Evolutionary conservation across 495 filamentous ascomycete species (phyloP).

Genomic region (Talaromyces proteolyticus): DNA sequence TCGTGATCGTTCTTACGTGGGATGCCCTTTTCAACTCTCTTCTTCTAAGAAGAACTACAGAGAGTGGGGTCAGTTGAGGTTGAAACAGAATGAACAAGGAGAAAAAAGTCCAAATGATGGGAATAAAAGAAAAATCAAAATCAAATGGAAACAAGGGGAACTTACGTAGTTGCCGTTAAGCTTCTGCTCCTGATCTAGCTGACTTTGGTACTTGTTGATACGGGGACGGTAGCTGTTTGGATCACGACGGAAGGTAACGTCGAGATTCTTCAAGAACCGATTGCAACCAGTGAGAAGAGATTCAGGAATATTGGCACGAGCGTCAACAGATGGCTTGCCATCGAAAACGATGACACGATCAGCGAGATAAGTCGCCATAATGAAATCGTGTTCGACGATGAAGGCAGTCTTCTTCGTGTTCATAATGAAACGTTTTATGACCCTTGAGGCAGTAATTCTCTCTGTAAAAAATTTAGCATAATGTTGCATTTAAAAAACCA

Average conservation of each 20-base stretch:
- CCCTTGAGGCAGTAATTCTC: slow-evolving; percentile 92
- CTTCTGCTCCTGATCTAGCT: slow-evolving; percentile 98
- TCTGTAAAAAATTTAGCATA: slow-evolving; percentile 21
- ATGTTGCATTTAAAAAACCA: neutral
- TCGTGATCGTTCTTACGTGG: slow-evolving; percentile 38
- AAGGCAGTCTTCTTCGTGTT: slow-evolving; percentile 99
- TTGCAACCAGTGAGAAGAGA: slow-evolving; percentile 95
- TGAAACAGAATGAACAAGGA: neutral
- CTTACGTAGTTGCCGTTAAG: slow-evolving; percentile 82
- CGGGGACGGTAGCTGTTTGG: slow-evolving; percentile 92
- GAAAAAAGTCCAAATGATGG: neutral
- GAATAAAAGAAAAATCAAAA: neutral
- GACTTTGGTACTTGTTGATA: slow-evolving; percentile 95
- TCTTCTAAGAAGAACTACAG: slow-evolving; percentile 85
- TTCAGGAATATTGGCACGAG: slow-evolving; percentile 84
- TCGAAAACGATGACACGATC: slow-evolving; percentile 99
- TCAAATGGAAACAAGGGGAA: slow-evolving; percentile 15
- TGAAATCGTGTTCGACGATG: slow-evolving; percentile 99
- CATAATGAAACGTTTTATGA: slow-evolving; percentile 99
- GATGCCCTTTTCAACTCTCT: slow-evolving; percentile 67
- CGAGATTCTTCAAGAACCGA: slow-evolving; percentile 87
- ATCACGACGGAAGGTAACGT: slow-evolving; percentile 97
- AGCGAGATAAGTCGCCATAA: slow-evolving; percentile 97
- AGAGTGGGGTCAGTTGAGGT: slow-evolving; percentile 1
- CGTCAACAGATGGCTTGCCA: slow-evolving; percentile 80